Evolutionary conservation across 2,329 filamentous ascomycete species (phyloP).

Genomic region (Colletotrichum acutatum): DNA sequence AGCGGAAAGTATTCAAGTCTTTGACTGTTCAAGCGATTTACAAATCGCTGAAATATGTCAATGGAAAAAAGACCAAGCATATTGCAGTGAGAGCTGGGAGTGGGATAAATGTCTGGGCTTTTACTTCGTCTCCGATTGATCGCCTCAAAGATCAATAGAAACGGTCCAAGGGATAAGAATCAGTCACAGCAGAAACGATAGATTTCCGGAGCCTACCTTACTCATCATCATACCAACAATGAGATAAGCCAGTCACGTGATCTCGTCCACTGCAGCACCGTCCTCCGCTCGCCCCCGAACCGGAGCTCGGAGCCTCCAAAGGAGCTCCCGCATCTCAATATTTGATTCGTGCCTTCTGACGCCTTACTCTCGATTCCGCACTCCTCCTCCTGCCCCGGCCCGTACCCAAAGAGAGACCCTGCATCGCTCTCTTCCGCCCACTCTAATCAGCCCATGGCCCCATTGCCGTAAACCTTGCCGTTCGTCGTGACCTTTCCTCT

Average conservation of each 20-base stretch:
- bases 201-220: no score
- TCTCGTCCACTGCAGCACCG: neutral
- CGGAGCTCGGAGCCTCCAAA: neutral
- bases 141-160: no score
- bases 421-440: neutral
- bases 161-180: no score
- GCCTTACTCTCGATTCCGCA: neutral
- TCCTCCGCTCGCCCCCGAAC: neutral
- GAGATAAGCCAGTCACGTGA: neutral
- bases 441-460: neutral
- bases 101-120: no score
- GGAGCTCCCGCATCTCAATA: neutral
- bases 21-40: no score
- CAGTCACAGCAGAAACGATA: no score
- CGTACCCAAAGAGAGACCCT: neutral
- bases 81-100: no score
- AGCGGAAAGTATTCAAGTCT: no score
- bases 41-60: no score
- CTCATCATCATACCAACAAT: no score
- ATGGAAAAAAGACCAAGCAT: no score
- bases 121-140: no score
- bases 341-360: slow-evolving; percentile 23
- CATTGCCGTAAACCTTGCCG: neutral
- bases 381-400: neutral
- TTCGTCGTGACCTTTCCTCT: neutral